These are phyloP conservation scores for Posidonia australis DNA, from an alignment of 106 monocot species.

Conservation along the genomic window DNA sequence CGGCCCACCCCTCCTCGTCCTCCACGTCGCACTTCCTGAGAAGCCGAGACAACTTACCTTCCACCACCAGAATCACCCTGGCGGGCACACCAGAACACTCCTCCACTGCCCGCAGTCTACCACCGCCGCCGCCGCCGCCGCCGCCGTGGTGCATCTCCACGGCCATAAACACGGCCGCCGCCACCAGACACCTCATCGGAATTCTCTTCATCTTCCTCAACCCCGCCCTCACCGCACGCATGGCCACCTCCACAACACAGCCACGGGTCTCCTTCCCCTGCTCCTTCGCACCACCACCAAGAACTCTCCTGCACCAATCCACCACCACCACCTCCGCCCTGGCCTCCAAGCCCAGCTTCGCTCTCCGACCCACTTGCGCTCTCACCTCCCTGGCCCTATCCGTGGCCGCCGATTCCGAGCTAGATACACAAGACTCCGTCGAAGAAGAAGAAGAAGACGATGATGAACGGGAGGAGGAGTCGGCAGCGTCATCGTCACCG, in stretches of 20 bases:
- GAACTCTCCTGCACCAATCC: conserved; percentile 20
- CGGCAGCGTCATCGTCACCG: neutral
- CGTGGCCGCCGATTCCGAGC: conserved; percentile 17
- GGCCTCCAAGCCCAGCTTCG: neutral
- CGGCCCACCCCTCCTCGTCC: conserved; percentile 42
- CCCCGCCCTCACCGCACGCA: conserved; percentile 9
- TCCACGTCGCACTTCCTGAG: conserved; percentile 6
- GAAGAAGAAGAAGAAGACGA: conserved; percentile 6
- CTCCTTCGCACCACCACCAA: conserved; percentile 5
- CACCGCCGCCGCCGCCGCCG: neutral
- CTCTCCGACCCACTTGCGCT: neutral
- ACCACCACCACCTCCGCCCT: conserved; percentile 20
- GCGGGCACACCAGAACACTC: conserved; percentile 35
- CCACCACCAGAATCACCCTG: conserved; percentile 23
- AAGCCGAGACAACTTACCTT: conserved; percentile 19
- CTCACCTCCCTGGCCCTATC: neutral
- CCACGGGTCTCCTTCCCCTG: conserved; percentile 4
- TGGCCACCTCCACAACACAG: conserved; percentile 21
- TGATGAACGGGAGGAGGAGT: conserved; percentile 5
- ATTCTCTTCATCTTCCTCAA: neutral
- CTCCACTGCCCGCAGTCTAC: conserved; percentile 24
- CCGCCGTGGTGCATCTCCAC: conserved; percentile 4
- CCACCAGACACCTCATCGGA: conserved; percentile 23
- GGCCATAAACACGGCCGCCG: conserved; percentile 45
- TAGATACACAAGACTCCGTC: conserved; percentile 8